Percentiles rank a stretch among this genome's conserved stretches.
Evolutionary conservation across 1,284 basidiomycete genomes (phyloP).

Genomic region (Tylopilus sp.): DNA sequence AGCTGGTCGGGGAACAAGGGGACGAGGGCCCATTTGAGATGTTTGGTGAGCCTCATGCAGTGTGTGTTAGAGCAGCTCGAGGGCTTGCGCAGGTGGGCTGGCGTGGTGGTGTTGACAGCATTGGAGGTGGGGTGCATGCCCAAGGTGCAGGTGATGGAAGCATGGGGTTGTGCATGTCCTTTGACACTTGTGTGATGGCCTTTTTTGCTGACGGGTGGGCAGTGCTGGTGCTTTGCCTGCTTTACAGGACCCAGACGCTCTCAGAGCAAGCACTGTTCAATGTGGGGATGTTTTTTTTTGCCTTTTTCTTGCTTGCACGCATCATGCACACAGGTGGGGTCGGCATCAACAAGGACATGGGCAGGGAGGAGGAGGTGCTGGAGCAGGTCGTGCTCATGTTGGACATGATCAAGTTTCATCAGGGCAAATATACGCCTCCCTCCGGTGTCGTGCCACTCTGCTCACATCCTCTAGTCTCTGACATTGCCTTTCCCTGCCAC

Average conservation of each 20-base stretch:
- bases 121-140: slow-evolving; percentile 72
- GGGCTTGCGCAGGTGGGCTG: slow-evolving; percentile 72
- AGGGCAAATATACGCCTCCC: slow-evolving; percentile 72
- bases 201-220: neutral
- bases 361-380: slow-evolving; percentile 59
- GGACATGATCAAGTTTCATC: slow-evolving; percentile 87
- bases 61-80: slow-evolving; percentile 76
- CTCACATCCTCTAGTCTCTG: slow-evolving; percentile 56
- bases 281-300: slow-evolving; percentile 82
- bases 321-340: slow-evolving; percentile 78
- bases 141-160: slow-evolving; percentile 75
- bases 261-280: slow-evolving; percentile 87
- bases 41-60: slow-evolving; percentile 72
- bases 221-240: slow-evolving; percentile 83
- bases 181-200: neutral
- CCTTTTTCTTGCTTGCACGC: slow-evolving; percentile 77
- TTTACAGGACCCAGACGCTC: slow-evolving; percentile 85
- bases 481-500: slow-evolving; percentile 74
- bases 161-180: slow-evolving; percentile 62
- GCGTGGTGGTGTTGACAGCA: slow-evolving; percentile 79
- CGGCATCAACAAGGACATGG: slow-evolving; percentile 35
- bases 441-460: neutral
- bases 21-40: slow-evolving; percentile 63
- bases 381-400: slow-evolving; percentile 89
- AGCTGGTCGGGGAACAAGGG: slow-evolving; percentile 63